Evolutionary conservation across 1,284 basidiomycete species (phyloP).

Genomic region (Heterobasidion irregulare): DNA sequence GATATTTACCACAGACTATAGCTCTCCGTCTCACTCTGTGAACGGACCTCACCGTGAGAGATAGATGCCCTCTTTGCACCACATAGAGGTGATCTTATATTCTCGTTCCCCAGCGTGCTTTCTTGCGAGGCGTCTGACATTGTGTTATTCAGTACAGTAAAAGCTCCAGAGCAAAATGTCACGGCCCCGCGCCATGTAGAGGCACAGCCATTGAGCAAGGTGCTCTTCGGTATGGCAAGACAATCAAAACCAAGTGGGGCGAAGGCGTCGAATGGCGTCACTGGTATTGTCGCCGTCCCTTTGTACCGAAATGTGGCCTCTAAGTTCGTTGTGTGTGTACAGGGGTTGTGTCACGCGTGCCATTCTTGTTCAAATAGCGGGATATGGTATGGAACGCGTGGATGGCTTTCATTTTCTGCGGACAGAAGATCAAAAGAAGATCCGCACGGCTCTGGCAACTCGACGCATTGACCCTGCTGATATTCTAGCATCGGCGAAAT

Average conservation of each 20-base stretch:
- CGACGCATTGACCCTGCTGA: constrained; percentile 48
- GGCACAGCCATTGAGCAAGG: constrained; percentile 44
- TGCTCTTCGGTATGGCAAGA: constrained; percentile 53
- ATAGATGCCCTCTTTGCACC: neutral
- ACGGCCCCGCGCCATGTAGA: constrained; percentile 52
- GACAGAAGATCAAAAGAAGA: constrained; percentile 49
- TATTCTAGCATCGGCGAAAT: constrained; percentile 23
- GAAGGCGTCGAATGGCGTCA: constrained; percentile 67
- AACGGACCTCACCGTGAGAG: neutral
- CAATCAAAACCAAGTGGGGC: constrained; percentile 35
- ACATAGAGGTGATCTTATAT: neutral
- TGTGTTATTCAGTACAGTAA: constrained; percentile 50
- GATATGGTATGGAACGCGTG: constrained; percentile 31
- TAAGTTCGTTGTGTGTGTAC: constrained; percentile 2
- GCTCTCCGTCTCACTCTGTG: neutral
- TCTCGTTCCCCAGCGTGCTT: no score
- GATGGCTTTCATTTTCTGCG: constrained; percentile 49
- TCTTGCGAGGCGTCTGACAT: no score
- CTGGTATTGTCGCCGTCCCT: constrained; percentile 37
- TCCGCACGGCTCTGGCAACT: constrained; percentile 45
- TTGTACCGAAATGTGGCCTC: constrained; percentile 1
- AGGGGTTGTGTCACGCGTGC: constrained; percentile 67
- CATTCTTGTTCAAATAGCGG: constrained; percentile 42
- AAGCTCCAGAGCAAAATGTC: constrained; percentile 58
- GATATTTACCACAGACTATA: neutral